Percentiles rank a stretch among this genome's conserved stretches.
phyloP scores from a whole-genome alignment of 352 stramenopile genomes.

The Pythium oligandrum region DNA sequence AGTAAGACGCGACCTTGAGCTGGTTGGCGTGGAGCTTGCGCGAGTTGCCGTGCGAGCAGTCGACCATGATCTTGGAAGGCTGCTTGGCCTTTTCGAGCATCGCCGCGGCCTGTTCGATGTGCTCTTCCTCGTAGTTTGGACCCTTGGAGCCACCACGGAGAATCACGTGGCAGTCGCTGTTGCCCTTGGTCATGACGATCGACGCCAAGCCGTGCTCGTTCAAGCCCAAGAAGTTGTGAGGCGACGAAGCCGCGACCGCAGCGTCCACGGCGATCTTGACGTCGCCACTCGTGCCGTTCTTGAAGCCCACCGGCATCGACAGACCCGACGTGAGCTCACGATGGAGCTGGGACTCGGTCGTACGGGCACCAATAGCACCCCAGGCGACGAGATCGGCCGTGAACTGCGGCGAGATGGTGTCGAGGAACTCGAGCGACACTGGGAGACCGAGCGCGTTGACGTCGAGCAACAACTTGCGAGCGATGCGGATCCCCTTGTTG shows the following conservation, averaged over 20 bases:
- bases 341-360: conserved; percentile 81
- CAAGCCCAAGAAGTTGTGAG: conserved; percentile 79
- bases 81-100: conserved; percentile 67
- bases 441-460: conserved; percentile 76
- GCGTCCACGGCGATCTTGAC: conserved; percentile 82
- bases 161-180: conserved; percentile 84
- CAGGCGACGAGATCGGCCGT: conserved; percentile 73
- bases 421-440: conserved; percentile 74
- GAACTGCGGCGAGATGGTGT: conserved; percentile 83
- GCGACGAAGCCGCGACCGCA: conserved; percentile 52
- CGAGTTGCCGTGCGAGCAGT: conserved; percentile 88
- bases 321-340: conserved; percentile 74
- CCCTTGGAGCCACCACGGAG: conserved; percentile 65
- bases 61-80: conserved; percentile 77
- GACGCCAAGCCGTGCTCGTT: conserved; percentile 79
- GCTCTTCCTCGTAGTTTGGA: conserved; percentile 79
- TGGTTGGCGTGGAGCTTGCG: conserved; percentile 83
- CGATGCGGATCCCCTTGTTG: conserved; percentile 84
- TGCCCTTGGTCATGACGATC: conserved; percentile 83
- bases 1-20: conserved; percentile 64
- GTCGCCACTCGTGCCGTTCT: conserved; percentile 79
- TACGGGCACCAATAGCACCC: conserved; percentile 80
- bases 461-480: conserved; percentile 78
- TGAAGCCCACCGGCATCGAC: conserved; percentile 83
- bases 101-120: conserved; percentile 55